phyloP scores from a whole-genome alignment of 1,284 basidiomycete species.

The Naganishia liquefaciens region DNA sequence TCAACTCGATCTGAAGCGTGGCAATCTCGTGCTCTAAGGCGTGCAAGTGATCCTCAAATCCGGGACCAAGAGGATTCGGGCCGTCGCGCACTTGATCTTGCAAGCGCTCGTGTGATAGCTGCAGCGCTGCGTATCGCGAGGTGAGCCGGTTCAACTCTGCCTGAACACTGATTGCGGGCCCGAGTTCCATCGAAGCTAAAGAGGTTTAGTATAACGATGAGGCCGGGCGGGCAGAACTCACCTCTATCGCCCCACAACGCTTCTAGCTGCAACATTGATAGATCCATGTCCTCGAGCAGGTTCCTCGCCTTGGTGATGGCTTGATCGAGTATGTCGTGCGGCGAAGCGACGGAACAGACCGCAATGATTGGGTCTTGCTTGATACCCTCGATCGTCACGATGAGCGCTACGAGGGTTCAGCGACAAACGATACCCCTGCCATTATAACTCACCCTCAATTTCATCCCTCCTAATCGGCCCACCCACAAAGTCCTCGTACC shows the following conservation, averaged over 20 bases:
- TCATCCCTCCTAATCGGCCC: constrained; percentile 66
- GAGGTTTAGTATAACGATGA: background rate
- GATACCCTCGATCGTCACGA: constrained; percentile 65
- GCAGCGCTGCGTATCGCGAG: constrained; percentile 2
- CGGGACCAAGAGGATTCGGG: background rate
- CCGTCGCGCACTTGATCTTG: background rate
- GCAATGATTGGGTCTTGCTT: constrained; percentile 39
- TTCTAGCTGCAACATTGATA: constrained; percentile 16
- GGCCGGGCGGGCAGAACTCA: background rate
- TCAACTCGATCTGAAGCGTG: constrained; percentile 14
- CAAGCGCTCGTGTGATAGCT: constrained; percentile 3
- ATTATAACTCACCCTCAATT: constrained; percentile 63
- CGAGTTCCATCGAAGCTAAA: background rate
- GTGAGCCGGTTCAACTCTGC: constrained; percentile 1
- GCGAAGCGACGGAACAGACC: background rate
- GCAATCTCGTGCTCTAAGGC: constrained; percentile 10
- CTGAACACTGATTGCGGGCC: no score
- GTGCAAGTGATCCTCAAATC: background rate
- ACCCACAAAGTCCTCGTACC: constrained; percentile 38
- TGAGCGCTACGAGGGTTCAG: constrained; percentile 50
- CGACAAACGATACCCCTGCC: background rate
- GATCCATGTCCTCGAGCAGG: constrained; percentile 21
- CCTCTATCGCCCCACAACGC: constrained; percentile 15
- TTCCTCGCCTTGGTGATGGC: constrained; percentile 2
- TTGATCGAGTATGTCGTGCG: constrained; percentile 35